These are phyloP conservation scores for Chiua virens DNA, from an alignment of 768 basidiomycete species.

Conservation along the genomic window DNA sequence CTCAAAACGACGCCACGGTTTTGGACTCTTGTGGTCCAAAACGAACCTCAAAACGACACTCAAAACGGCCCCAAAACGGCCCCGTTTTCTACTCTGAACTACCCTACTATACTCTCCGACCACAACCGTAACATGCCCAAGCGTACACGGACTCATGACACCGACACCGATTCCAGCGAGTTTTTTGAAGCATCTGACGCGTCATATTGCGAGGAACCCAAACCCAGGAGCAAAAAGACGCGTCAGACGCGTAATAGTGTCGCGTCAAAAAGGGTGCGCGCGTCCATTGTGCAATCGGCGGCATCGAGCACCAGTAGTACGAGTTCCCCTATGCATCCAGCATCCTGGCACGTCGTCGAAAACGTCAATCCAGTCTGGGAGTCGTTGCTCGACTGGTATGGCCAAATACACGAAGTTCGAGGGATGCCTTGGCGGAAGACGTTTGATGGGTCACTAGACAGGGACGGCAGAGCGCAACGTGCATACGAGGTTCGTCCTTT, in stretches of 20 bases:
- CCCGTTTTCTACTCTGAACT: too few relatives aligned
- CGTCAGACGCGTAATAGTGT: conserved; percentile 16
- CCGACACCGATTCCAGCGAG: conserved; percentile 15
- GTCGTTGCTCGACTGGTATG: conserved; percentile 71
- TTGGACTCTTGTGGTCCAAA: too few relatives aligned
- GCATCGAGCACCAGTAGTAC: background rate
- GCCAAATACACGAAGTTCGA: conserved; percentile 59
- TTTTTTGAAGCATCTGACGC: conserved; percentile 20
- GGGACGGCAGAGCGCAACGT: conserved; percentile 70
- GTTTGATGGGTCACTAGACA: conserved; percentile 52
- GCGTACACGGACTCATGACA: conserved; percentile 17
- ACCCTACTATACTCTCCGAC: too few relatives aligned
- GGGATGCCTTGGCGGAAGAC: conserved; percentile 93
- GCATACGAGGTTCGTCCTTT: conserved; percentile 77
- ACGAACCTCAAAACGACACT: too few relatives aligned
- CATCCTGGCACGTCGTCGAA: conserved; percentile 49
- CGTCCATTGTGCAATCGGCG: background rate
- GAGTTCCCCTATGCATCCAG: conserved; percentile 35
- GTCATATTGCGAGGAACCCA: conserved; percentile 16
- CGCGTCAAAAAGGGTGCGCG: conserved; percentile 13
- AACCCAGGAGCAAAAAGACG: conserved; percentile 11
- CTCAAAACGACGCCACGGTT: too few relatives aligned
- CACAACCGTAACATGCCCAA: conserved; percentile 27
- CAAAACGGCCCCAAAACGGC: too few relatives aligned
- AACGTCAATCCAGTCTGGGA: conserved; percentile 40